Evolutionary conservation across 331 rosid genomes (phyloP).

Genomic region (Pyrus hybrid): DNA sequence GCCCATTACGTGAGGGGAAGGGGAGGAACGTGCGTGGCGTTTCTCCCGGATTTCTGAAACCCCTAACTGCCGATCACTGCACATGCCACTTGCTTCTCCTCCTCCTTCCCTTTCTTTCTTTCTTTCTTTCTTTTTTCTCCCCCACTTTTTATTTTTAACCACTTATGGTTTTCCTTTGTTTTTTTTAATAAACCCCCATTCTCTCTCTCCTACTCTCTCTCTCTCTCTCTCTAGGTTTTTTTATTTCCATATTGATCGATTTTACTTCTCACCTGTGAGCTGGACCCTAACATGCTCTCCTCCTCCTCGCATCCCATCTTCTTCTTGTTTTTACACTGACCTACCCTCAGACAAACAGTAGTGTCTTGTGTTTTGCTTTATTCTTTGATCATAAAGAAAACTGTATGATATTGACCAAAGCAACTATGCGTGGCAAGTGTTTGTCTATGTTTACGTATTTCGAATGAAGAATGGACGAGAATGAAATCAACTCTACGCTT

Average conservation of each 20-base stretch:
- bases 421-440: too few relatives aligned
- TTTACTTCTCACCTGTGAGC: not conserved
- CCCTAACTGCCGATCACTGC: slow-evolving; percentile 23
- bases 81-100: slow-evolving; percentile 21
- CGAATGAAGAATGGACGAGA: too few relatives aligned
- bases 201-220: not conserved
- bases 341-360: not conserved
- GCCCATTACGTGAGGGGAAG: not conserved
- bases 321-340: not conserved
- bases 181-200: too few relatives aligned
- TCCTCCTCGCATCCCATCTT: not conserved
- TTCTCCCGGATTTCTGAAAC: slow-evolving; percentile 19
- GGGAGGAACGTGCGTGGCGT: slow-evolving; percentile 29
- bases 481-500: too few relatives aligned
- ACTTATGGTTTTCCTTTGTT: not conserved
- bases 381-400: not conserved
- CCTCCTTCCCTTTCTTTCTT: not conserved
- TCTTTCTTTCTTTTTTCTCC: not conserved
- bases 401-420: not conserved
- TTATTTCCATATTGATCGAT: not conserved
- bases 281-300: not conserved
- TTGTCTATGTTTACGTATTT: too few relatives aligned
- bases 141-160: slow-evolving; percentile 1
- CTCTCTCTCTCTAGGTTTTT: not conserved
- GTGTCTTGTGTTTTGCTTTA: not conserved